Evolutionary conservation across 2,329 filamentous ascomycete species (phyloP), one percentile per base, ranked within the genome.

Genomic region (Blastomyces parvus): DNA sequence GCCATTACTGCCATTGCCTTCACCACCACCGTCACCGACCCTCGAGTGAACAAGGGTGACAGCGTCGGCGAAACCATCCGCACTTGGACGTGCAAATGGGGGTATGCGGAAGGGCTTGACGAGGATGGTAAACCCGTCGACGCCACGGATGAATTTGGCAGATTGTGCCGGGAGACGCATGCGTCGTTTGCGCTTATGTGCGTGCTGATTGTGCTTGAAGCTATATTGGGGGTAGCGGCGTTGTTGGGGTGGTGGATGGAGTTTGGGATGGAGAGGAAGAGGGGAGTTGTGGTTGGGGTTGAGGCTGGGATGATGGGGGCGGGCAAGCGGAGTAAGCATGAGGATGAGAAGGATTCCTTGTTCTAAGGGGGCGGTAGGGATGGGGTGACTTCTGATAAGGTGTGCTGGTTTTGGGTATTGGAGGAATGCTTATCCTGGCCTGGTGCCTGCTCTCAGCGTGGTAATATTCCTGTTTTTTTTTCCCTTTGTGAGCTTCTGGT

Each of bases 1-100:
- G 68, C 77, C 1, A 64, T 76, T 1, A 65, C 71, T 6, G 68
- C 72, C 13, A 65, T 77, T 1, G 48, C 71, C 0, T 74, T 76
- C 60, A 69, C 69, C 25, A 71, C 76, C 48, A 72, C 75, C 27
- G 60, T 64, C 30, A 64, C 64, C n/a, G 66, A 67, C 44, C 66
- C 71, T 65, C 6, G 73, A 72, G 1, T 68, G 66, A 27, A 70
- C 72, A n/a, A 68, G 64, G 5, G 71, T 69, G 42, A 73, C 69
- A 6, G 67, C 38, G 33, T 65, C 0, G 71, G 71, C 42, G 74
- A 78, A 64, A 77, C 76, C 7, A 69, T 78, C n/a, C 70, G 74
- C 22, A 74, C 72, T 48, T 78, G 76, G 76, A 76, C 76, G 8
- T 78, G 76, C 66, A 77, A 75, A 62, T 77, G 75, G 75, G 70